Evolutionary conservation across 306 rosid species (phyloP), one percentile per base, ranked within the genome.

Genomic region (Trichosanthes truncata): DNA sequence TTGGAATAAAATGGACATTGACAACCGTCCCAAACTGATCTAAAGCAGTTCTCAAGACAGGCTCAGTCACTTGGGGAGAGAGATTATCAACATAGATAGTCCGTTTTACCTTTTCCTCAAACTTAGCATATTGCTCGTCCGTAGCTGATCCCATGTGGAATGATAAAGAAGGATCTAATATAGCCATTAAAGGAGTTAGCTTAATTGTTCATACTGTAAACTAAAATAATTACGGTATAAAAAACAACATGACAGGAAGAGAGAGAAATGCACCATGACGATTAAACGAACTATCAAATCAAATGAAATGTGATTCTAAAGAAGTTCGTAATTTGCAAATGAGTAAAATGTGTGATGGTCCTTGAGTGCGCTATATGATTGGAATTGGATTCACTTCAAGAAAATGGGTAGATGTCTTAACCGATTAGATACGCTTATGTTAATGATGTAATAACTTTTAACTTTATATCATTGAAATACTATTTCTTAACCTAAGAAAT

Each of bases 21-120:
- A 76, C 82, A 9, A 94, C 97, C 40, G 29, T 20, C 57, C 92
- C 92, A 81, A 91, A 94, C 87, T 94, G 98, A 41, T 83, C 85
- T 55, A 94, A 77, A 63, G 93, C 97, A 65, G 87, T 85, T 79
- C 76, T 85, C 82, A 94, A 55, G 46, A 94, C 91, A 20, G 91
- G 41, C 78, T 94, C 95, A 43, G 93, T 92, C 77, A 92, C 95
- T n/a, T 81, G 89, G 17, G 93, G 92, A 45, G 97, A 91, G 62
- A 91, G 81, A 80, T 94, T 89, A 80, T 94, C 95, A 2, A 92
- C 51, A 86, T 86, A 92, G 20, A 91, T 87, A 1, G 98, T 94
- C 57, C 91, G 83, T 76, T 77, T 81, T 46, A 87, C 91, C 83
- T 84, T 91, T 83, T 91, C 88, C 79, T 87, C 81, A 80, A 94